A percentile compares a stretch with the other conserved stretches of the same genome.
Conservation (phyloP, 176 grass and related monocot genomes). For the Chrysopogon serrulatus region DNA sequence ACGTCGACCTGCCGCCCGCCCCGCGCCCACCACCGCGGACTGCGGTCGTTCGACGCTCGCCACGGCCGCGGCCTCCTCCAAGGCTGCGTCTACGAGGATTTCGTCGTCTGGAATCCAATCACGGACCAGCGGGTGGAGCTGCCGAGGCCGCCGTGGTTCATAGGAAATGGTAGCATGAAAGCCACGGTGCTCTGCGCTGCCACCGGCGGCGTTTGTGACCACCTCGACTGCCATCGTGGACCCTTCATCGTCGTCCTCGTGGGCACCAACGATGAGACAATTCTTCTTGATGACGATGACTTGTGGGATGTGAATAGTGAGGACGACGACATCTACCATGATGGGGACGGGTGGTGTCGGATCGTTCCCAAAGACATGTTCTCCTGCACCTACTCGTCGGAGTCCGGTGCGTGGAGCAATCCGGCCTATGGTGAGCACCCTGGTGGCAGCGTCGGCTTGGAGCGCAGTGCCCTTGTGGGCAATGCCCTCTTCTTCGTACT, state of each 20-base stretch:
- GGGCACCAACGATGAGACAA: background rate
- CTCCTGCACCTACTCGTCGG: background rate
- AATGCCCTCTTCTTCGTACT: background rate
- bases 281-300: no score
- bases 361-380: background rate
- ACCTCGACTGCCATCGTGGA: background rate
- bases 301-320: no score
- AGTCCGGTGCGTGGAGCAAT: background rate
- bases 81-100: accelerated
- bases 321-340: no score
- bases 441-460: accelerated
- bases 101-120: no score
- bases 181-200: background rate
- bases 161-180: background rate
- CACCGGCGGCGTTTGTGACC: background rate
- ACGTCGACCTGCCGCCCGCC: background rate
- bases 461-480: background rate
- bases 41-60: background rate
- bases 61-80: background rate
- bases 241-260: background rate
- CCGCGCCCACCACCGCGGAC: background rate
- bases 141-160: no score
- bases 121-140: no score
- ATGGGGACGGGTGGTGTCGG: no score
- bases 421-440: background rate